Base-by-base conservation (phyloP, 2,329 filamentous ascomycete genomes). In the Colletotrichum sansevieriae region DNA sequence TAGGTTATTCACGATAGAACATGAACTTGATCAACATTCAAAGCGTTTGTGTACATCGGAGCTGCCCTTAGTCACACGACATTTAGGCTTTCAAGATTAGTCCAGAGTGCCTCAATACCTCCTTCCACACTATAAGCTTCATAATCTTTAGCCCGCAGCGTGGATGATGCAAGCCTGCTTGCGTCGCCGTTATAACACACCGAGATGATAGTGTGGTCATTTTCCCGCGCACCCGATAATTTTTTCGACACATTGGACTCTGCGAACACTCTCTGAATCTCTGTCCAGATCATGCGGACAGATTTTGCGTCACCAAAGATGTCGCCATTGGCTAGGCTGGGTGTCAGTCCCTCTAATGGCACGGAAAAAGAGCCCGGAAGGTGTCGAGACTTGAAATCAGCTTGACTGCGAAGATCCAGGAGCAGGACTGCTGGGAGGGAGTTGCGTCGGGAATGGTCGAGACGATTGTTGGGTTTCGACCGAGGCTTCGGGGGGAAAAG, bases 181-280 rank as follows among this genome's bases (percentile, higher is more conserved):
- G 47, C 59, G 12, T 68, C 64, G 0, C 68, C 64, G 15, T 70
- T 46, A 18, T 68, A 68, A 18, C 64, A 67, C 3, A 70, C 13
- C 6, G 63, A 20, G 1, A 70, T 7, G 41, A 64, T 41, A 10
- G 46, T 15, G 5, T 37, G n/a, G 0, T 46, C 44, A n/a, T 15
- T 11, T 20, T 58, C 43, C 13, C 39, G 20, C 3, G 39, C 54
- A 8, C 13, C 4, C 2, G 46, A 22, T 13, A 70, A 35, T 15
- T 20, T 12, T n/a, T 6, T 15, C 18, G 41, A 39, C 0, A 37
- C 43, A 2, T 0, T 18, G 5, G 47, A 10, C 9, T 33, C 0
- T 3, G 10, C 35, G 11, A 71, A 35, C 2, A 41, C 11, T 9
- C 2, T 13, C 25, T 68, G 55, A 3, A 71, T 37, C 4, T 46